Conservation (phyloP, 176 grass and related monocot species). For the Ananas comosus region DNA sequence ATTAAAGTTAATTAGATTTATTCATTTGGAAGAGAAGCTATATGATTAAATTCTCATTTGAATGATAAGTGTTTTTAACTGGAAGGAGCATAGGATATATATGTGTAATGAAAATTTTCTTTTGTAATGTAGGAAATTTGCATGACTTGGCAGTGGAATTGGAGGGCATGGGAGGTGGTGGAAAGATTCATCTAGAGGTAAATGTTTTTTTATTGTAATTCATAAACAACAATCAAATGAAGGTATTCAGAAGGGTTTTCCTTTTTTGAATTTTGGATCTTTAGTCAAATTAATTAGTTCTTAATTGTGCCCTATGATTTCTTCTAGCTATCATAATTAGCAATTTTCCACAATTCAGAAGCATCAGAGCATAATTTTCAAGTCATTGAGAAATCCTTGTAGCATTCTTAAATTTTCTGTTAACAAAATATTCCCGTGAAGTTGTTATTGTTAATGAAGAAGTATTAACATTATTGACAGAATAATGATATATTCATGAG, state of each 20-base stretch:
- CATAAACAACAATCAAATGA: background rate
- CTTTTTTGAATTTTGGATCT: background rate
- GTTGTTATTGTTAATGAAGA: too few relatives aligned
- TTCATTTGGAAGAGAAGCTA: background rate
- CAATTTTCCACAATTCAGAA: too few relatives aligned
- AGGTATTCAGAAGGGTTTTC: background rate
- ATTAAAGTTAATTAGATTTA: background rate
- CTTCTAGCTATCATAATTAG: too few relatives aligned
- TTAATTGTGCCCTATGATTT: too few relatives aligned
- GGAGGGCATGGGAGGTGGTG: constrained; percentile 66
- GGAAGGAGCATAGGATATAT: background rate
- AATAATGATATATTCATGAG: too few relatives aligned
- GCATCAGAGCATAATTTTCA: too few relatives aligned
- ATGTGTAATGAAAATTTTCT: constrained; percentile 11
- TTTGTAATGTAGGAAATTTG: constrained; percentile 42
- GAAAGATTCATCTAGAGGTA: constrained; percentile 80
- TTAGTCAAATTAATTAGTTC: too few relatives aligned
- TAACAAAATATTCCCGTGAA: too few relatives aligned
- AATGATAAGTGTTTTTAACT: background rate
- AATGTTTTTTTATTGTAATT: constrained; percentile 1
- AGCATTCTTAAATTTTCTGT: too few relatives aligned
- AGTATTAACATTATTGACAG: too few relatives aligned
- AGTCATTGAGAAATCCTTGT: too few relatives aligned
- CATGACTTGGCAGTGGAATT: constrained; percentile 61
- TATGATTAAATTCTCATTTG: background rate